Percentiles rank a stretch among this genome's conserved stretches.
Evolutionary conservation across 768 basidiomycete species (phyloP).

Genomic region (Rhodosporidiobolus sp.): DNA sequence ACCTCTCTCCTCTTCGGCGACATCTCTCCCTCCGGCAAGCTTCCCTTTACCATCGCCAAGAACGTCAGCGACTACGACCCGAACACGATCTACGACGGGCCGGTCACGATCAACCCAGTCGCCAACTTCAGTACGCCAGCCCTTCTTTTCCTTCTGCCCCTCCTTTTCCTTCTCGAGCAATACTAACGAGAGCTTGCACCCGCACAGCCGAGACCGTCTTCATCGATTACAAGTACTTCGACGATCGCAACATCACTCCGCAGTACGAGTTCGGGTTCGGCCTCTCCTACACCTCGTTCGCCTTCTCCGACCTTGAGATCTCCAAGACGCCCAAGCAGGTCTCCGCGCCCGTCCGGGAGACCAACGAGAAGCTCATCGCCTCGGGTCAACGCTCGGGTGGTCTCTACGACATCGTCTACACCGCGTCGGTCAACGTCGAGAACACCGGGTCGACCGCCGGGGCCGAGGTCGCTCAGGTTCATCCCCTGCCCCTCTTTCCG

Average conservation of each 20-base stretch:
- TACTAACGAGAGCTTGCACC: too few relatives aligned
- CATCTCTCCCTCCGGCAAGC: slow-evolving; percentile 61
- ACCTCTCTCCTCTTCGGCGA: slow-evolving; percentile 63
- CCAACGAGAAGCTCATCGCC: slow-evolving; percentile 26
- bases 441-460: slow-evolving; percentile 31
- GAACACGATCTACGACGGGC: slow-evolving; percentile 15
- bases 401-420: slow-evolving; percentile 21
- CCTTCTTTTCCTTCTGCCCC: too few relatives aligned
- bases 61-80: slow-evolving; percentile 47
- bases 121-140: too few relatives aligned
- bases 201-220: slow-evolving; percentile 46
- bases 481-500: neutral
- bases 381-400: neutral
- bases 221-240: slow-evolving; percentile 47
- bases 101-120: neutral
- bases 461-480: slow-evolving; percentile 34
- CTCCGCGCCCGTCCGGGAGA: slow-evolving; percentile 13
- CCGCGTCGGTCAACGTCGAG: slow-evolving; percentile 27
- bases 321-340: neutral
- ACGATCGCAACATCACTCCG: slow-evolving; percentile 35
- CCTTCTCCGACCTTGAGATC: slow-evolving; percentile 34
- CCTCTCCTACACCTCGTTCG: slow-evolving; percentile 36
- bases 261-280: slow-evolving; percentile 48
- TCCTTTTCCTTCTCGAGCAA: too few relatives aligned
- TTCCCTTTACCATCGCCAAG: slow-evolving; percentile 49